Base-by-base conservation (phyloP, 768 basidiomycete species). In the Hypholoma sublateritium region DNA sequence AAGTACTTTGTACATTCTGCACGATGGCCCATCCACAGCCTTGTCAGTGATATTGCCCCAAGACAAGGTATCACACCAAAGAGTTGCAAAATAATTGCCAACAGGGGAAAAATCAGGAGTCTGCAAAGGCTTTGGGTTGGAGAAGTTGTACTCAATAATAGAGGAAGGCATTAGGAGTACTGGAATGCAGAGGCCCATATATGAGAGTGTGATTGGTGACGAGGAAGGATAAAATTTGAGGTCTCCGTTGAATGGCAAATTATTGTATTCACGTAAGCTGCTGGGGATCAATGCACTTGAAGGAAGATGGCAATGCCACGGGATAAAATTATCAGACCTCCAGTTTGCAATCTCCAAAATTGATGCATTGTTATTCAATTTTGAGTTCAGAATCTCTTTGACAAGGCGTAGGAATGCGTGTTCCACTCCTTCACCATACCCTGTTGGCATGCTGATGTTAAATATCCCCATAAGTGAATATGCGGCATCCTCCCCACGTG, bases 401-500 rank as follows among this genome's bases (percentile, higher is more conserved):
- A 52, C 14, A 16, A 52, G 50, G 21, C 50, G 36, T 3, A 22
- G 9, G 39, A 52, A 52, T 7, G 50, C 50, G 12, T 3, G 19
- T 21, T 52, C 21, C 7, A 14, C 22, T 0, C 50, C 50, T 25
- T 52, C 50, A 22, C 50, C 50, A 14, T 52, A 52, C 0, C 36
- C 50, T 6, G 39, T 52, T 2, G 50, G 41, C 22, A 52, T 39
- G 22, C 36, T 52, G 19, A 52, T 37, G 6, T 42, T 24, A 21
- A 52, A 52, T 8, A 52, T 52, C 0, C 50, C 50, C 50, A 52
- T 52, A 13, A 52, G 50, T 9, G 50, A 52, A 42, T 52, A 52
- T 2, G 50, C 50, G 7, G 39, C 16, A 22, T 52, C 50, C 17
- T 52, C 50, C 25, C 22, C 50, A 13, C 39, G 36, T 2, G 50